Percentiles rank a stretch among this genome's conserved stretches.
phyloP scores from a whole-genome alignment of 768 basidiomycete species.

The Trametes meyenii region DNA sequence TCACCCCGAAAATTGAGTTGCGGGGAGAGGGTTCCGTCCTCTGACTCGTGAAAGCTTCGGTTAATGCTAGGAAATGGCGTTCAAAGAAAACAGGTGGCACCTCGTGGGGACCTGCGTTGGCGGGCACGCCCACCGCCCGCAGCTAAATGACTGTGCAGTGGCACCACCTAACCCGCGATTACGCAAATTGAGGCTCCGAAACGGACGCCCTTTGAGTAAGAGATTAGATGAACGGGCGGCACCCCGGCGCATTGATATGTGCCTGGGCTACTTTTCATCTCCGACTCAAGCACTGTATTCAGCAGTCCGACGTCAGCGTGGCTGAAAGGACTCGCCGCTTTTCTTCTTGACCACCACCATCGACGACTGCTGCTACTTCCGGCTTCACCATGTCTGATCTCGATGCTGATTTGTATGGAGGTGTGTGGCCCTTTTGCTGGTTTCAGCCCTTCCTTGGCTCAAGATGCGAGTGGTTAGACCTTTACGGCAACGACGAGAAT shows the following conservation, averaged over 20 bases:
- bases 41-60: too few species aligned
- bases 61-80: too few species aligned
- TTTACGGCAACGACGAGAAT: conserved; percentile 65
- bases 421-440: conserved; percentile 43
- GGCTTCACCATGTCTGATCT: conserved; percentile 68
- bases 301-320: conserved; percentile 11
- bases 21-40: not conserved
- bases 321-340: conserved; percentile 6
- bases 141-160: conserved; percentile 11
- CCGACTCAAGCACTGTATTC: conserved; percentile 3
- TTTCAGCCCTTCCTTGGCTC: conserved; percentile 1
- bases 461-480: conserved; percentile 46
- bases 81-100: not conserved
- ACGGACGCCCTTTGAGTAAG: not conserved
- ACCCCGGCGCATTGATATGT: not conserved
- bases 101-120: not conserved
- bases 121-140: too few species aligned
- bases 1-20: conserved; percentile 1
- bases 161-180: not conserved
- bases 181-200: conserved; percentile 8
- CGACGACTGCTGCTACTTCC: conserved; percentile 61
- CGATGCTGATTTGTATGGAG: conserved; percentile 89
- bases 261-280: not conserved
- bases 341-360: conserved; percentile 27
- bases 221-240: not conserved